Percentiles rank a stretch among this genome's conserved stretches.
These are phyloP conservation scores for Tetratostichococcus sp. DNA, from an alignment of 139 green algal genomes.

Conservation along the genomic window DNA sequence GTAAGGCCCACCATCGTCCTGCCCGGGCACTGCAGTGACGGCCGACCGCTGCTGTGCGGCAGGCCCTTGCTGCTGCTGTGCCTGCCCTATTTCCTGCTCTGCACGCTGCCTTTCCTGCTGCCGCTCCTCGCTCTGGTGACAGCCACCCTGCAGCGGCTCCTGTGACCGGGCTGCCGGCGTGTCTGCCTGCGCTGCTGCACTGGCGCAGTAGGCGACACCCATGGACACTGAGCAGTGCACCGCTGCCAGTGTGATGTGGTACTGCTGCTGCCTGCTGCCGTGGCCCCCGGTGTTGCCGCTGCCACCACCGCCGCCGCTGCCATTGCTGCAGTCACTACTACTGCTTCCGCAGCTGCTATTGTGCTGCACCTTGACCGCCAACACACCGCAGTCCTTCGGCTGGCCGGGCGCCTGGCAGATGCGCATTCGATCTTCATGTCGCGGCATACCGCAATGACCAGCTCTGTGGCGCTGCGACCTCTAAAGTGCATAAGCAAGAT, in stretches of 20 bases:
- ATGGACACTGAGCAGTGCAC: constrained; percentile 46
- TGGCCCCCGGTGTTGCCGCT: not conserved
- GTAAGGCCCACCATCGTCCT: no score
- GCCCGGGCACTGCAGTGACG: not conserved
- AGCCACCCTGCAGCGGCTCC: no score
- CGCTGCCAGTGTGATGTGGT: not conserved
- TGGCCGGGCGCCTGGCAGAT: not conserved
- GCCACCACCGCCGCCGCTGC: not conserved
- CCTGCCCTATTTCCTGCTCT: no score
- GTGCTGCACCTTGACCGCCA: constrained; percentile 22
- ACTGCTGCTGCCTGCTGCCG: no score
- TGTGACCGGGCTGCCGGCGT: no score
- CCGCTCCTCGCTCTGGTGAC: no score
- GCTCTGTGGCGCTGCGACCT: not conserved
- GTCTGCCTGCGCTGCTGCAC: no score
- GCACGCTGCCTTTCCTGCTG: no score
- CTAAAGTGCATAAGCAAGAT: not conserved
- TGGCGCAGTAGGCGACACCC: constrained; percentile 30
- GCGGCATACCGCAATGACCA: not conserved
- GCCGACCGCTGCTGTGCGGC: no score
- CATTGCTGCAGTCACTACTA: no score
- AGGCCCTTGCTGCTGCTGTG: no score
- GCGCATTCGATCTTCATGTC: not conserved
- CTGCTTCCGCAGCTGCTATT: no score
- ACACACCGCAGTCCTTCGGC: constrained; percentile 34